These are phyloP conservation scores for Candida piceae DNA, from an alignment of 805 yeast species.

Conservation along the genomic window DNA sequence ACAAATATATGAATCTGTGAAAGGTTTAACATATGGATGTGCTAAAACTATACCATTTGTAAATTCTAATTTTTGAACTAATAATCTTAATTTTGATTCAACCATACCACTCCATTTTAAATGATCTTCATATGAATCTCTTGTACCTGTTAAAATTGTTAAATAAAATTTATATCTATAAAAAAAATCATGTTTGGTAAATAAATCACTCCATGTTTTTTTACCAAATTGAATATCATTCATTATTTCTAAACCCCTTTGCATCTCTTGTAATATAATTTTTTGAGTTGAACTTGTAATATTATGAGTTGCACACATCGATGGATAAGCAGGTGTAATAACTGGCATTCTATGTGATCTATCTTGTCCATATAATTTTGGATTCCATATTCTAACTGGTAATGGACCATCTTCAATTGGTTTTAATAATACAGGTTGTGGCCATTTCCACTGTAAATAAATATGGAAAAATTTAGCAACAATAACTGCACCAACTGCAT, in stretches of 20 bases:
- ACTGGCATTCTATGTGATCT: constrained; percentile 94
- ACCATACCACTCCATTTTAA: constrained; percentile 90
- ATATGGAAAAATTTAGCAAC: constrained; percentile 87
- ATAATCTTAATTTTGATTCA: constrained; percentile 75
- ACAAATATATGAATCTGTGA: constrained; percentile 46
- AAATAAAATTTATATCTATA: constrained; percentile 79
- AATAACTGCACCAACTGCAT: constrained; percentile 88
- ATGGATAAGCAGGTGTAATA: constrained; percentile 96
- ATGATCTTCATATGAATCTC: constrained; percentile 73
- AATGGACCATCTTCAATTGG: constrained; percentile 96
- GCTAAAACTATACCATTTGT: constrained; percentile 73
- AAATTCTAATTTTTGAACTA: constrained; percentile 80
- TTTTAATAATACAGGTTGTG: constrained; percentile 90
- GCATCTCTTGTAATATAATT: constrained; percentile 72
- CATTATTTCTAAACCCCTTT: constrained; percentile 69
- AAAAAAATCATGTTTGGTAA: constrained; percentile 79
- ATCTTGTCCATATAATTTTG: constrained; percentile 83
- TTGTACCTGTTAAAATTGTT: constrained; percentile 74
- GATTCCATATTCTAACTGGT: constrained; percentile 97
- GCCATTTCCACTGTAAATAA: constrained; percentile 93
- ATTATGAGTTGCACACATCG: constrained; percentile 99
- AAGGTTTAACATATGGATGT: constrained; percentile 83
- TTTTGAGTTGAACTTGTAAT: constrained; percentile 84
- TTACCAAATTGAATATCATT: constrained; percentile 60
- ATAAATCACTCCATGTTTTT: constrained; percentile 68